A percentile compares a stretch with the other conserved stretches of the same genome.
Evolutionary conservation across 257 asterid genomes (phyloP).

Genomic region (Fraxinus pennsylvanica): DNA sequence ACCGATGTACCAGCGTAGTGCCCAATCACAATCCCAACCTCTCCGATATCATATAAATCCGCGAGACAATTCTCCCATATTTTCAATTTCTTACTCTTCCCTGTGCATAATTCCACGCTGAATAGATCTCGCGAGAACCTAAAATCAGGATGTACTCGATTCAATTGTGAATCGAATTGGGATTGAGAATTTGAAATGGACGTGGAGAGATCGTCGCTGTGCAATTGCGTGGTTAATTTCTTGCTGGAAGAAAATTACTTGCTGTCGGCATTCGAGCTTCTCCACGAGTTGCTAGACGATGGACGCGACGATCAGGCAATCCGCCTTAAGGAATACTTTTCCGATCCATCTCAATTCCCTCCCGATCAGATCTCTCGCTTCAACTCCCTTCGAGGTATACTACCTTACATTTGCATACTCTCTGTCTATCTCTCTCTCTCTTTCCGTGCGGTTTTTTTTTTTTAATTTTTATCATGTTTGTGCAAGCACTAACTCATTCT

Average conservation of each 20-base stretch:
- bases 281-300: conserved; percentile 91
- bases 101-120: conserved; percentile 33
- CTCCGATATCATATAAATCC: conserved; percentile 27
- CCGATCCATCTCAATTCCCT: conserved; percentile 78
- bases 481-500: neutral
- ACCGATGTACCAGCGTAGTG: conserved; percentile 24
- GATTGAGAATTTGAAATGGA: conserved; percentile 55
- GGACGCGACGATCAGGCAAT: conserved; percentile 92
- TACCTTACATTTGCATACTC: conserved; percentile 1
- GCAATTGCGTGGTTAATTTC: conserved; percentile 95
- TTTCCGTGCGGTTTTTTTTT: neutral
- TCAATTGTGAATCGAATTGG: conserved; percentile 29
- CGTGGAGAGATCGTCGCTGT: conserved; percentile 93
- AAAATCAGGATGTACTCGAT: conserved; percentile 26
- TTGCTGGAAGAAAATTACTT: conserved; percentile 85
- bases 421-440: neutral
- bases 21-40: conserved; percentile 7
- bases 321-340: conserved; percentile 83
- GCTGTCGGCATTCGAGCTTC: conserved; percentile 93
- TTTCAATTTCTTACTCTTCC: conserved; percentile 20
- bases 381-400: conserved; percentile 75
- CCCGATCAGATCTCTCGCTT: conserved; percentile 91
- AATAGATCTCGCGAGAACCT: conserved; percentile 39
- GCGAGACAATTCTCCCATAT: neutral
- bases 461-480: neutral